Base-by-base conservation (phyloP, 352 stramenopile genomes). In the Pythium monospermum region DNA sequence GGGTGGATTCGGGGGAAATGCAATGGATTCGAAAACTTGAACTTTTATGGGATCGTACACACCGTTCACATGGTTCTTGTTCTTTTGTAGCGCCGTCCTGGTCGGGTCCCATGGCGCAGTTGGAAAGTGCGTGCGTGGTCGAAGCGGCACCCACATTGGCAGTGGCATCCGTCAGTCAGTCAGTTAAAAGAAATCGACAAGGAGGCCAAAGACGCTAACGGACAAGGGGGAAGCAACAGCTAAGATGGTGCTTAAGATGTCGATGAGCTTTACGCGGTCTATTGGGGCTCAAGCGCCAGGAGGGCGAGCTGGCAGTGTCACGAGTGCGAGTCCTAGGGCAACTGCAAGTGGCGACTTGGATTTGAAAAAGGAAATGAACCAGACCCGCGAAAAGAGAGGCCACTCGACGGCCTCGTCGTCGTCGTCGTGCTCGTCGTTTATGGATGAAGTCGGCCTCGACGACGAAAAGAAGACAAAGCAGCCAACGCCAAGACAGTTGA, bases 191-290 rank as follows among this genome's bases (percentile, higher is more conserved):
- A n/a, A n/a, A n/a, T n/a, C n/a, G n/a, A n/a, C n/a, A n/a, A n/a
- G n/a, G n/a, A n/a, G n/a, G n/a, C n/a, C n/a, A n/a, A n/a, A n/a
- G n/a, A n/a, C n/a, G n/a, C n/a, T n/a, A n/a, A n/a, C n/a, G n/a
- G n/a, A n/a, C n/a, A n/a, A n/a, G n/a, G n/a, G n/a, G n/a, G n/a
- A n/a, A n/a, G n/a, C n/a, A 15, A 45, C 22, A 7, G 5, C 38
- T 21, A 42, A 21, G n/a, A 76, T 76, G 67, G 67, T 73, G 39
- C 58, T 76, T 45, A 68, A 76, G 51, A 66, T 68, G 50, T 57
- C 64, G 48, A 48, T 64, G 22, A 67, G 53, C 50, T 75, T 72
- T 45, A 64, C 64, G 28, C 59, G 51, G 18, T 57, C 39, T 13
- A 63, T 63, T 32, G 58, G 39, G 33, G 49, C 32, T 41, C 49